These are phyloP conservation scores for Linnemannia elongata DNA, from an alignment of 192 early-diverging fungal species.

Conservation along the genomic window DNA sequence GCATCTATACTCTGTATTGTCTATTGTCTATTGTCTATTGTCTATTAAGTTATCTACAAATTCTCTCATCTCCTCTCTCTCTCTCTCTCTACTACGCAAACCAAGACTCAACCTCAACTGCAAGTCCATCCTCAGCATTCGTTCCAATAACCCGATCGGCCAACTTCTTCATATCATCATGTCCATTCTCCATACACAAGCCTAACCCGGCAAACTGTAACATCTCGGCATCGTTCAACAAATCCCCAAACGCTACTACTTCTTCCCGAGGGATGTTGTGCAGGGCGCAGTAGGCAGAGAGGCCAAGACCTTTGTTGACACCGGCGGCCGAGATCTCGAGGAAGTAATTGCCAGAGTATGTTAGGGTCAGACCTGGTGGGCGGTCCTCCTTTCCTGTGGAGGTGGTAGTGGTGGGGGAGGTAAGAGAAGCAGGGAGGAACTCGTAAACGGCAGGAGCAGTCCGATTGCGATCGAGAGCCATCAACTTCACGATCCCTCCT, in stretches of 20 bases:
- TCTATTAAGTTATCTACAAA: no score
- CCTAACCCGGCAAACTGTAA: constrained; percentile 59
- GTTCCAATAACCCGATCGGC: constrained; percentile 53
- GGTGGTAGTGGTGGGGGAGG: not conserved
- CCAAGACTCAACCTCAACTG: constrained; percentile 48
- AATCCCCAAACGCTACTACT: constrained; percentile 65
- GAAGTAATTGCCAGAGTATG: constrained; percentile 54
- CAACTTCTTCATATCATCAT: constrained; percentile 38
- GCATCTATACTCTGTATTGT: no score
- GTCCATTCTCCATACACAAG: constrained; percentile 60
- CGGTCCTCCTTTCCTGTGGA: not conserved
- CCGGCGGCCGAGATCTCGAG: constrained; percentile 62
- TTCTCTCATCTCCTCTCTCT: no score
- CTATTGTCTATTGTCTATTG: not conserved
- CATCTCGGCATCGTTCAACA: constrained; percentile 66
- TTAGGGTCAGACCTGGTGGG: constrained; percentile 2
- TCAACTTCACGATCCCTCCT: constrained; percentile 46
- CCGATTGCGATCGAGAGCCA: constrained; percentile 45
- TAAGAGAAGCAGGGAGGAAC: constrained; percentile 16
- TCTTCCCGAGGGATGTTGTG: constrained; percentile 19
- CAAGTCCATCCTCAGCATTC: constrained; percentile 60
- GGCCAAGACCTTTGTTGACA: constrained; percentile 61
- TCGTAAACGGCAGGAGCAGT: constrained; percentile 28
- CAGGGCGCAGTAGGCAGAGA: constrained; percentile 46
- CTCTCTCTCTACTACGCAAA: not conserved